Base-by-base conservation (phyloP, 2,329 filamentous ascomycete species). In the Fonsecaea erecta region DNA sequence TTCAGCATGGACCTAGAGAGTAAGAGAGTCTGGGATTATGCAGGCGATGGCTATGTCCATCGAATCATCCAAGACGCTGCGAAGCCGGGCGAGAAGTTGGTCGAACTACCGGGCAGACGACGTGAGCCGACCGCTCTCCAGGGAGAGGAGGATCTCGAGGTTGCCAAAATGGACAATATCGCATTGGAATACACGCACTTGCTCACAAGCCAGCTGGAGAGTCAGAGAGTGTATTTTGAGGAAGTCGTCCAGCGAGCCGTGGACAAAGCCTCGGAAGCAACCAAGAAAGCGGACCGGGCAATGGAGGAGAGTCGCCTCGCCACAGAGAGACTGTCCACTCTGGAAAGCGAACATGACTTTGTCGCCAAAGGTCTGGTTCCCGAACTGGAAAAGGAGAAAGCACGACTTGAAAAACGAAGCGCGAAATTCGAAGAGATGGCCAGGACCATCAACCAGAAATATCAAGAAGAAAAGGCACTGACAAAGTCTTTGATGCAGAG, bases 21-120 rank as follows among this genome's bases (percentile, higher is more conserved):
- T 0, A 94, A 99, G 76, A 90, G 97, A 72, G 93, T 99, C 1
- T 99, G 95, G 95, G 95, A 99, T 77, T 99, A 99, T 70, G 92
- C 91, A 0, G 93, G 92, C 3, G 95, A 99, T 74, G 91, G 90
- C 74, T 99, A 97, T 84, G 95, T 98, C 55, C 95, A 99, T 77
- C 89, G 95, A 9, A 86, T 98, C 58, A 96, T 99, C 62, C 90
- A 96, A 70, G 92, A 93, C 74, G 64, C 67, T 3, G 63, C 63
- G 18, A 70, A 65, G 37, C 89, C 92, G 9, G 93, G 97, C 75
- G 92, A 92, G 26, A 97, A 97, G 77, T 84, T 97, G 2, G 90
- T 97, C 18, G 94, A 98, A 76, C 83, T 97, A n/a, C 69, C 52
- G 52, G 72, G 71, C 63, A 71, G 62, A 83, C 72, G 83, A 85